phyloP scores from a whole-genome alignment of 2,329 filamentous ascomycete species.

The Fusarium equiseti region DNA sequence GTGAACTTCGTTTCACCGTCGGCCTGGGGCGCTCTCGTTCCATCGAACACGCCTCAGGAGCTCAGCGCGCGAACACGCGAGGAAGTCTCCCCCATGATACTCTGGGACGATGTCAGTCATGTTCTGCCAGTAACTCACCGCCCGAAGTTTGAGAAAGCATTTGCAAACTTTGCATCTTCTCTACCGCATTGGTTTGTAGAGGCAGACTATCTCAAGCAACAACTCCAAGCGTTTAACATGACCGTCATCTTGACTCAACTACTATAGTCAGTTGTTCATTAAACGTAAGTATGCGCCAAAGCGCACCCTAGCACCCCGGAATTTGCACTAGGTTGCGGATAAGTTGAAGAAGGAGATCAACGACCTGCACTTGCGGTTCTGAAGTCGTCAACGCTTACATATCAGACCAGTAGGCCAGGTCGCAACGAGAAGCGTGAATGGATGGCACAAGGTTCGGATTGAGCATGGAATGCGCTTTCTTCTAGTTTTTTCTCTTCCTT shows the following conservation, averaged over 20 bases:
- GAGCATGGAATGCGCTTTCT: too few species aligned
- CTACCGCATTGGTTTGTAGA: neutral
- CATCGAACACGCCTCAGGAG: too few species aligned
- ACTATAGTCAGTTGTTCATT: neutral
- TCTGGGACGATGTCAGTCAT: too few species aligned
- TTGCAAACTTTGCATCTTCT: neutral
- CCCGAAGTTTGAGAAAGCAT: neutral
- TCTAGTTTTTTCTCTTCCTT: too few species aligned
- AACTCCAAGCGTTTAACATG: neutral
- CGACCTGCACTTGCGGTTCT: neutral
- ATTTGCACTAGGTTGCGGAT: neutral
- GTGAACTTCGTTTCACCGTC: too few species aligned
- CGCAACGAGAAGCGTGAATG: too few species aligned
- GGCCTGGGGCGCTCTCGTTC: accelerated
- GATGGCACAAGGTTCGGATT: too few species aligned
- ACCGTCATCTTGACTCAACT: neutral
- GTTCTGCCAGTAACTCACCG: too few species aligned
- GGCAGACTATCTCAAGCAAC: neutral
- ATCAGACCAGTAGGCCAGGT: too few species aligned
- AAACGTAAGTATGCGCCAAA: neutral
- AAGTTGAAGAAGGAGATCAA: neutral
- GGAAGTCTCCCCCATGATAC: too few species aligned
- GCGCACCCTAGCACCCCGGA: neutral
- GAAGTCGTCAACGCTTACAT: too few species aligned
- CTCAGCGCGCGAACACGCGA: too few species aligned